Evolutionary conservation across 2,329 filamentous ascomycete species (phyloP), one percentile per base, ranked within the genome.

Genomic region (Colletotrichum graminicola): DNA sequence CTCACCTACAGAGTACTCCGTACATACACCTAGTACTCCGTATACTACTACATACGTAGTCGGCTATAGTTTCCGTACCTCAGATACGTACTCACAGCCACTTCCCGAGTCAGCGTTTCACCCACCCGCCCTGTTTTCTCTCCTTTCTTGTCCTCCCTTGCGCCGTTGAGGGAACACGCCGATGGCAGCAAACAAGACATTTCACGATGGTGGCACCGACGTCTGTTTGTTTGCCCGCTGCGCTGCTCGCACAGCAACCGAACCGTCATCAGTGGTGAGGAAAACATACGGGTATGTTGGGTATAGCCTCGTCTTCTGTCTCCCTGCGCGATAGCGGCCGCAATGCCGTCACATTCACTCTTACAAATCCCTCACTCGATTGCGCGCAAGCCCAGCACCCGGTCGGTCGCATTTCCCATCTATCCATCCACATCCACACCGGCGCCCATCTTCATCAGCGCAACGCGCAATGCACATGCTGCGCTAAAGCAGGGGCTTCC

Each of bases 401-500:
- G 39, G 39, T 11, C 34, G 34, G 34, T 11, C 34, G 34, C 34
- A 36, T 11, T 43, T 56, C 26, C 59, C n/a, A 26, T n/a, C 18
- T 7, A 45, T 10, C 43, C 43, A 45, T 45, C 43, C 7, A 21
- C 43, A 23, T 47, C 70, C 70, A 72, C 66, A 71, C 66, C 55
- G 66, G 70, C 70, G 67, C 61, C 61, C 70, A 72, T 70, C 70
- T 62, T 69, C 70, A 66, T 71, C 67, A 72, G 61, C 56, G 61
- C 61, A 55, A 26, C 57, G 66, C 67, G 62, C 61, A 55, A 26
- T 57, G 66, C 67, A 62, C 66, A 56, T 55, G 14, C 55, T 3
- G n/a, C 55, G 55, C 56, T 71, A 72, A 63, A n/a, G 65, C 65
- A 56, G 61, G 68, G 65, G 59, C 29, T 36, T 43, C 56, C 36